Base-by-base conservation (phyloP, 306 rosid species). In the Casuarina cunninghamiana region DNA sequence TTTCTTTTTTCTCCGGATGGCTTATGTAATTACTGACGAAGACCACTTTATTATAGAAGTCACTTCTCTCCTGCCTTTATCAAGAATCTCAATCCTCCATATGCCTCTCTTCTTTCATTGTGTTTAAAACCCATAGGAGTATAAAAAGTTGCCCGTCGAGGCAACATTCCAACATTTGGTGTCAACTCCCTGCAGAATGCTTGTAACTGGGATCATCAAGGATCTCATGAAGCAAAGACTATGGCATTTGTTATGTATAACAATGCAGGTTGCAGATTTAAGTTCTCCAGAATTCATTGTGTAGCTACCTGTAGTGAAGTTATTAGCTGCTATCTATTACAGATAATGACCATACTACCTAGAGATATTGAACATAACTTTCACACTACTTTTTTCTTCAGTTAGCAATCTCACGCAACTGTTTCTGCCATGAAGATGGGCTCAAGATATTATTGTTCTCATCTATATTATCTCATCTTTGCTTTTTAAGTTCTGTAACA, bases 401-500 rank as follows among this genome's bases (percentile, higher is more conserved):
- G 11, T 6, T 6, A 45, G 49, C 10, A 45, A 45, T 45, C 2
- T 45, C 49, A 5, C 10, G 10, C 10, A 6, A 6, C 49, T 45
- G 10, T 45, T 45, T 45, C 49, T 45, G 10, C 49, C 2, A 11
- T 45, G 10, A 45, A 0, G 49, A 45, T 45, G 49, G 49, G 49
- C 10, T 45, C 49, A 45, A 45, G 63, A 19, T 57, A 21, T 57
- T 57, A 10, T 57, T 21, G 4, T 57, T 21, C 41, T 26, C 45
- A 39, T 54, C 17, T 57, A 69, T 16, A 32, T 53, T 38, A 8
- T 9, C 60, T 69, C 71, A 35, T 16, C 46, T 39, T 15, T 41
- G 12, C 41, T 68, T 49, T 43, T 74, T 21, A 63, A 44, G 72
- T 48, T 39, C 74, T 81, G 38, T 51, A 48, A 38, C 62, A 60